Evolutionary conservation across 768 basidiomycete species (phyloP).

Genomic region (Paxillus ammoniavirescens): DNA sequence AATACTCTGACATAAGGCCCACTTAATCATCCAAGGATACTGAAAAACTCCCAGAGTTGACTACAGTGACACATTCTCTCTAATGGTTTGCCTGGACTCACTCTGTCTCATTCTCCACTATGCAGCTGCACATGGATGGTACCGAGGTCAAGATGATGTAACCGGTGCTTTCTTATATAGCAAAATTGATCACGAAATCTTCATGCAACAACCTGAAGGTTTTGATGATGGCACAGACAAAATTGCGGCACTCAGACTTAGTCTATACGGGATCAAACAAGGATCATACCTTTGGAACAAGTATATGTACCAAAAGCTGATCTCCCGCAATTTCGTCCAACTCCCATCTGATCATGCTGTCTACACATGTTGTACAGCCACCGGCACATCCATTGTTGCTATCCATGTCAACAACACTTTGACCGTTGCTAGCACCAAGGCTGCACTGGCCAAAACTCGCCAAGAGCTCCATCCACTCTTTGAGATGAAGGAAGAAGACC

Average conservation of each 20-base stretch:
- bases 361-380: no score
- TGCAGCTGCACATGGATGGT: conserved; percentile 7
- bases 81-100: conserved; percentile 23
- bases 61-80: conserved; percentile 32
- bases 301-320: conserved; percentile 7
- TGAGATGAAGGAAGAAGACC: no score
- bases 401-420: no score
- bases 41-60: conserved; percentile 37
- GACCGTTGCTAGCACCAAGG: no score
- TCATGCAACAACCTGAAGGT: conserved; percentile 37
- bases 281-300: conserved; percentile 34
- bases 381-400: no score
- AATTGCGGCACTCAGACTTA: conserved; percentile 22
- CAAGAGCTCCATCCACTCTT: no score
- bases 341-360: no score
- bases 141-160: conserved; percentile 6
- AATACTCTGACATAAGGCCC: not conserved
- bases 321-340: no score
- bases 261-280: conserved; percentile 43
- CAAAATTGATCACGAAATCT: conserved; percentile 32
- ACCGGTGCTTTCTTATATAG: conserved; percentile 8
- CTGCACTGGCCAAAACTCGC: no score
- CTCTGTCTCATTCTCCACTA: conserved; percentile 20
- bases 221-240: conserved; percentile 26
- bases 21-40: conserved; percentile 33